Percentiles rank a stretch among this genome's conserved stretches.
These are phyloP conservation scores for Cercospora sojina DNA, from an alignment of 2,329 filamentous ascomycete species.

Conservation along the genomic window DNA sequence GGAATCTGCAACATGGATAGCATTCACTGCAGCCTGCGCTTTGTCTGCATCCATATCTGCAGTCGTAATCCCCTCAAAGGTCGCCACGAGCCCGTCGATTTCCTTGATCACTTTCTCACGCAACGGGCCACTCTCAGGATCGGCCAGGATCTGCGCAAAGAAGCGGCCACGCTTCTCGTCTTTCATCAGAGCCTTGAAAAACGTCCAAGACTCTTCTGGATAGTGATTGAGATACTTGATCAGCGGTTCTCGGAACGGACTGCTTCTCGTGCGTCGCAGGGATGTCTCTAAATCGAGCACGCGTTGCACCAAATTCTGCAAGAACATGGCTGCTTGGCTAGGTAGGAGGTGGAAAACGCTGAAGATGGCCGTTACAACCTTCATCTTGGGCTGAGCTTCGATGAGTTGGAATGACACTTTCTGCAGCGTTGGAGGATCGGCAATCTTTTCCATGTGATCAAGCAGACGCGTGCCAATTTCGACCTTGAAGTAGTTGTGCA, in stretches of 20 bases:
- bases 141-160: constrained; percentile 79
- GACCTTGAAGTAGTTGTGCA: constrained; percentile 99
- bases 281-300: constrained; percentile 86
- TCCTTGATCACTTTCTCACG: constrained; percentile 73
- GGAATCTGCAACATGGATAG: constrained; percentile 79
- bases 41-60: constrained; percentile 62
- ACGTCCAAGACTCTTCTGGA: constrained; percentile 79
- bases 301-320: constrained; percentile 83
- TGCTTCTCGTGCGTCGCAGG: constrained; percentile 81
- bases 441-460: constrained; percentile 89
- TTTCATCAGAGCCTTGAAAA: constrained; percentile 75
- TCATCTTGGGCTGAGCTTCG: constrained; percentile 89
- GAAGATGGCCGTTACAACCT: constrained; percentile 89
- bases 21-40: constrained; percentile 80
- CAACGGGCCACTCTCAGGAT: constrained; percentile 71
- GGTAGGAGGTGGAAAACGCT: constrained; percentile 97
- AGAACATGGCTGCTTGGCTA: constrained; percentile 83
- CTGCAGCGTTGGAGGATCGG: constrained; percentile 75
- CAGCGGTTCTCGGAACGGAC: constrained; percentile 85
- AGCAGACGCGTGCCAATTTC: constrained; percentile 92
- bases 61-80: constrained; percentile 49
- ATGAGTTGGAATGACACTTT: constrained; percentile 93
- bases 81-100: constrained; percentile 67
- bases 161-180: constrained; percentile 88
- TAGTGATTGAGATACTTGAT: constrained; percentile 94